Conservation (phyloP, 352 stramenopile species). For the Pythium grandisporangium region DNA sequence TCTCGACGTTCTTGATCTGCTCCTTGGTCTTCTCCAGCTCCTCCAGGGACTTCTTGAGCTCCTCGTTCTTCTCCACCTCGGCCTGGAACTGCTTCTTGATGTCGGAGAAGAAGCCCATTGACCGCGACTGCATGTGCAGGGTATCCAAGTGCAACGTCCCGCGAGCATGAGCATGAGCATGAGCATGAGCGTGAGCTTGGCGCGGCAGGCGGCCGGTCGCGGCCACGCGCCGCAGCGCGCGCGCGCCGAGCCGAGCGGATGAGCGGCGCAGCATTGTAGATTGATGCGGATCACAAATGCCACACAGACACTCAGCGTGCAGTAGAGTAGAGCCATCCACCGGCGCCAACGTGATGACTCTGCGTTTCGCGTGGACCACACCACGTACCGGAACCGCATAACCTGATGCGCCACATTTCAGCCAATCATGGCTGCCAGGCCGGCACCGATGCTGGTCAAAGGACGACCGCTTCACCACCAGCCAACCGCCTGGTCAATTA, state of each 20-base stretch:
- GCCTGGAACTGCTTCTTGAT: conserved; percentile 75
- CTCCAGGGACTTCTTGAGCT: conserved; percentile 72
- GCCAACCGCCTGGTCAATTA: no score
- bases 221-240: conserved; percentile 9
- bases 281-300: no score
- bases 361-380: conserved; percentile 10
- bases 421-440: no score
- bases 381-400: no score
- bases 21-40: conserved; percentile 69
- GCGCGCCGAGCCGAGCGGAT: conserved; percentile 9
- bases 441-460: no score
- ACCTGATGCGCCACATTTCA: no score
- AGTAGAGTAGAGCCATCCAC: conserved; percentile 5
- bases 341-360: no score
- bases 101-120: conserved; percentile 69
- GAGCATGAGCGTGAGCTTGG: conserved; percentile 1
- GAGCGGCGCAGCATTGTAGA: conserved; percentile 14
- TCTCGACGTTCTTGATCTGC: conserved; percentile 56
- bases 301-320: no score
- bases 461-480: conserved; percentile 16
- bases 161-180: no score
- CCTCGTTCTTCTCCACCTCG: conserved; percentile 75
- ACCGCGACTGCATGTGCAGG: conserved; percentile 21
- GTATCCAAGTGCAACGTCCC: no score
- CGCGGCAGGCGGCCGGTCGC: background rate